These are phyloP conservation scores for Kodamaea fukazawae DNA, from an alignment of 805 yeast genomes.

Conservation along the genomic window DNA sequence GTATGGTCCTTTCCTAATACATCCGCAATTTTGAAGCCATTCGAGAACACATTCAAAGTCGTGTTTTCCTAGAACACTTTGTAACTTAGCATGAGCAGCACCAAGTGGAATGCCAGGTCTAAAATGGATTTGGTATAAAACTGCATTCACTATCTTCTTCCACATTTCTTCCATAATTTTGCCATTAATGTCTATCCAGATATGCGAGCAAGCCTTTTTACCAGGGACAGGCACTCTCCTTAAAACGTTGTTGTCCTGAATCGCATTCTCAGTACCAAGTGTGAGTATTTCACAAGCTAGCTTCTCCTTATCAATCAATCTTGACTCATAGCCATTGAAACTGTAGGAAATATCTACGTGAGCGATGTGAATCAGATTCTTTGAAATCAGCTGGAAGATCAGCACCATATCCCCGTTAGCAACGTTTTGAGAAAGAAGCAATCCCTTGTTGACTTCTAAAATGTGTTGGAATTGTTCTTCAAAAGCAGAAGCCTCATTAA, in stretches of 20 bases:
- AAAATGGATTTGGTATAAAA: slow-evolving; percentile 35
- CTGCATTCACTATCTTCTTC: slow-evolving; percentile 50
- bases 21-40: slow-evolving; percentile 43
- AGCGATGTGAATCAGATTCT: slow-evolving; percentile 12
- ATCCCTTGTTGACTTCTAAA: slow-evolving; percentile 49
- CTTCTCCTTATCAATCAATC: slow-evolving; percentile 66
- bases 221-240: slow-evolving; percentile 48
- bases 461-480: slow-evolving; percentile 41
- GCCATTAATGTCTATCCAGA: slow-evolving; percentile 74
- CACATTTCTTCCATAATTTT: slow-evolving; percentile 58
- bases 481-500: slow-evolving; percentile 47
- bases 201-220: slow-evolving; percentile 58
- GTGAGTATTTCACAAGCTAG: slow-evolving; percentile 62
- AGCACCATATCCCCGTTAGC: slow-evolving; percentile 63
- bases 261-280: slow-evolving; percentile 14
- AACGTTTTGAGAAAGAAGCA: slow-evolving; percentile 52
- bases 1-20: slow-evolving; percentile 29
- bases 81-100: slow-evolving; percentile 24
- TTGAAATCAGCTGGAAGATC: slow-evolving; percentile 53
- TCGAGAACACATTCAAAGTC: slow-evolving; percentile 30
- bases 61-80: slow-evolving; percentile 25
- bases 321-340: slow-evolving; percentile 67
- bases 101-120: slow-evolving; percentile 35
- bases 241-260: background rate
- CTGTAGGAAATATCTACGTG: slow-evolving; percentile 52